Evolutionary conservation across 1,284 basidiomycete genomes (phyloP), one percentile per base, ranked within the genome.

Genomic region (Cutaneotrichosporon mucoides): DNA sequence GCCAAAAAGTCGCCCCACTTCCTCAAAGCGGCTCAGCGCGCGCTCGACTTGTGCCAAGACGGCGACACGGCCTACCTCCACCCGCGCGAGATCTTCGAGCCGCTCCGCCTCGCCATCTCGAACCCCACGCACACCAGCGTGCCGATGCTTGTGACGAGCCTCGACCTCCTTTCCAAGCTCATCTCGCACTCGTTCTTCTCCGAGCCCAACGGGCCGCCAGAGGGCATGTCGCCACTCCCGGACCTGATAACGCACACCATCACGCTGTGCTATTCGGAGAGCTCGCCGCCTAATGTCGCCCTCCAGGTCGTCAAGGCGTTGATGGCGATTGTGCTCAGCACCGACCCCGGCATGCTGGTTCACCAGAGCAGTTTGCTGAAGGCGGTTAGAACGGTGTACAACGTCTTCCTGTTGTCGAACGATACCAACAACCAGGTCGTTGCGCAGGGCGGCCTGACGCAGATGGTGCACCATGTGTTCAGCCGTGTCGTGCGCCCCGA

Each of bases 381-480:
- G 76, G 92, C 94, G 35, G 90, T 98, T 35, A 84, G 94, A 42
- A 96, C 94, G 6, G 93, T 98, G 2, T 97, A 97, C 80, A 97
- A 97, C 73, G 88, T 98, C 59, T 98, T 97, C 76, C 82, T 97
- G 37, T 82, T 96, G 60, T 92, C 90, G 67, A 83, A 84, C 40
- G 92, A 95, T 68, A 84, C 88, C 5, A 89, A 92, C 55, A 97
- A 94, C 69, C 94, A 97, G 78, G 92, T 90, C 79, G 92, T 97
- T 35, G 94, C 94, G 8, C 94, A 98, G 77, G 94, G 93, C 16
- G 92, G 93, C 13, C 83, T 98, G 13, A 93, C 92, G 0, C 94
- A 98, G 77, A 97, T 98, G 87, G 92, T 97, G 2, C 89, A 95
- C 70, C 92, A 95, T 70, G 87, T 97, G 56, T 97, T 98, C 76